These are phyloP conservation scores for Puccinia novopanici DNA, from an alignment of 1,284 basidiomycete genomes.

Conservation along the genomic window DNA sequence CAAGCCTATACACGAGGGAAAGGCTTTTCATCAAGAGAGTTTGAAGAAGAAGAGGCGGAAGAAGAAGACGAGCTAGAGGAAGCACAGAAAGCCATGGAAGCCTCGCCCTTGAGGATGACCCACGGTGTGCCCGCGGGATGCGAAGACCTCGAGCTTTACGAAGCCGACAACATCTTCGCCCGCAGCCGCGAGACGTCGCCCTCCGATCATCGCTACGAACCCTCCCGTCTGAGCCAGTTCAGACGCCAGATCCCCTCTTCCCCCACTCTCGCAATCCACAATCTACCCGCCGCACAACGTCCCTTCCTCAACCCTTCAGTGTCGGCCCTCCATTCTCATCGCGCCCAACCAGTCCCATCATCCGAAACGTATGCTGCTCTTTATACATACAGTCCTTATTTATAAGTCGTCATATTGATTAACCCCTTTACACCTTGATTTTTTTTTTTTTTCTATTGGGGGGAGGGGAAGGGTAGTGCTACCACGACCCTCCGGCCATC, in stretches of 20 bases:
- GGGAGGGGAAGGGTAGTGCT: not conserved
- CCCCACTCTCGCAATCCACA: constrained; percentile 20
- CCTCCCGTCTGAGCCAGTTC: not conserved
- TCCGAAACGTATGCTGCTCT: constrained; percentile 1
- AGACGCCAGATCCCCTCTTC: constrained; percentile 22
- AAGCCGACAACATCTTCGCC: not conserved
- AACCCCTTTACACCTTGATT: not conserved
- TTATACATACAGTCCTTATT: not conserved
- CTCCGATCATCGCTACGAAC: not conserved
- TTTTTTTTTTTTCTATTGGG: not conserved
- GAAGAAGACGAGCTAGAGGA: constrained; percentile 43
- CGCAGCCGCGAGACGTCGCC: constrained; percentile 3
- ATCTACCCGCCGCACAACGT: constrained; percentile 4
- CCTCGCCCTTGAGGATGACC: constrained; percentile 36
- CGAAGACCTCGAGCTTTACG: constrained; percentile 19
- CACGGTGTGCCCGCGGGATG: constrained; percentile 43
- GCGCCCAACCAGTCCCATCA: not conserved
- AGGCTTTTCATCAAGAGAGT: not conserved
- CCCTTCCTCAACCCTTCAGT: not conserved
- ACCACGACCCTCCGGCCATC: constrained; percentile 21
- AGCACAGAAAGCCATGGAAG: constrained; percentile 42
- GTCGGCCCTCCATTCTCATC: not conserved
- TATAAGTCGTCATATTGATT: not conserved
- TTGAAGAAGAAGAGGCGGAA: constrained; percentile 24
- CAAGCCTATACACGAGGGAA: not conserved